phyloP scores from a whole-genome alignment of 352 stramenopile genomes.

The Globisporangium orthogonon region DNA sequence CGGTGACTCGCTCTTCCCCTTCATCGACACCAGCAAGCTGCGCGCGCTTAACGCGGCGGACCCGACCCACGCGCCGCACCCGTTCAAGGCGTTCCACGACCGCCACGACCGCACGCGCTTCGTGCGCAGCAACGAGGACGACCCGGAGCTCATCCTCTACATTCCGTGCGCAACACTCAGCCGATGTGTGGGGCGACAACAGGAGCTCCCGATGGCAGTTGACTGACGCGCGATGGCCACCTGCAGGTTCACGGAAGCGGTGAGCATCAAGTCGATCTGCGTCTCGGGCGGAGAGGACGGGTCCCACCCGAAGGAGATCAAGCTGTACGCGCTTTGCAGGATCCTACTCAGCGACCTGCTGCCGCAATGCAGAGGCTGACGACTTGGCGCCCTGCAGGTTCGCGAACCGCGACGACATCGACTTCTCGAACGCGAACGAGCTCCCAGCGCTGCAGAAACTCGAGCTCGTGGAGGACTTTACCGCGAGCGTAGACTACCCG shows the following conservation, averaged over 20 bases:
- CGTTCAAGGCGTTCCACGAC: conserved; percentile 81
- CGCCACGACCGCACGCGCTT: conserved; percentile 59
- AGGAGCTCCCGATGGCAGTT: neutral
- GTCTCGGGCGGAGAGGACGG: conserved; percentile 75
- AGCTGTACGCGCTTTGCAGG: conserved; percentile 41
- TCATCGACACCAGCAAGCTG: conserved; percentile 85
- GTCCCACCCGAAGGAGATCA: conserved; percentile 74
- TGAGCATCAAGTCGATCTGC: conserved; percentile 87
- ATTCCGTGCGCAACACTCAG: conserved; percentile 35
- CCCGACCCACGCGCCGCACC: conserved; percentile 45
- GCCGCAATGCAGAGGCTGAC: neutral
- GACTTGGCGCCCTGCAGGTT: conserved; percentile 26
- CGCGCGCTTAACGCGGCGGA: conserved; percentile 73
- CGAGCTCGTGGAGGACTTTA: conserved; percentile 67
- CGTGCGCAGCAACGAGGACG: conserved; percentile 72
- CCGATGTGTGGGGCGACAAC: neutral
- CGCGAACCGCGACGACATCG: conserved; percentile 80
- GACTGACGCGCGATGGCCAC: too few species aligned
- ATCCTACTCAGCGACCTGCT: too few species aligned
- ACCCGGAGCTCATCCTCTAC: conserved; percentile 81
- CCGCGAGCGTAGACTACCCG: conserved; percentile 65
- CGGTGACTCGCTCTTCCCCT: conserved; percentile 77
- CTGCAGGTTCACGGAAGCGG: conserved; percentile 73
- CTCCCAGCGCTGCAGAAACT: conserved; percentile 69
- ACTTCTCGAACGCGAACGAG: conserved; percentile 79